Percentiles rank a stretch among this genome's conserved stretches.
phyloP scores from a whole-genome alignment of 441 rosid species.

The Francoa sonchifolia region DNA sequence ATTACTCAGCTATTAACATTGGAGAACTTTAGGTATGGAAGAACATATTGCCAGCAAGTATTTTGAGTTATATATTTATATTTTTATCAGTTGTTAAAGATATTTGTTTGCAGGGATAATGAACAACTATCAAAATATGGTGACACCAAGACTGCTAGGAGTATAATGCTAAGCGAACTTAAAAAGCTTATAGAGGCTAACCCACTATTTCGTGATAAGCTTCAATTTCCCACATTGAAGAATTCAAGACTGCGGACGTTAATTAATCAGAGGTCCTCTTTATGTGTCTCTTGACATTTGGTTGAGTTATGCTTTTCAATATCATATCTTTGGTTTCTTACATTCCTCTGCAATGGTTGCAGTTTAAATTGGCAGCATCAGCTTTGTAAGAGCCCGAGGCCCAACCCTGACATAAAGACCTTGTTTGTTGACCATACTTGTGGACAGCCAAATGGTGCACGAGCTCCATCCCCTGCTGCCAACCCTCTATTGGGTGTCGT shows the following conservation, averaged over 20 bases:
- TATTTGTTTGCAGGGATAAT: constrained; percentile 41
- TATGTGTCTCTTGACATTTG: constrained; percentile 1
- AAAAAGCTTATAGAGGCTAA: constrained; percentile 79
- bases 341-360: constrained; percentile 15
- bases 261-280: constrained; percentile 60
- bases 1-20: constrained; percentile 62
- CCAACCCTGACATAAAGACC: constrained; percentile 74
- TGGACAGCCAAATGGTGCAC: constrained; percentile 60
- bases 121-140: constrained; percentile 74
- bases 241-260: constrained; percentile 65
- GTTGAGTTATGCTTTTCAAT: constrained; percentile 2
- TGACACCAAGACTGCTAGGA: constrained; percentile 68
- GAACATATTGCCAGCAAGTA: no score
- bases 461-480: constrained; percentile 67
- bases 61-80: not conserved
- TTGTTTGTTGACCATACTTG: constrained; percentile 69
- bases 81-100: not conserved
- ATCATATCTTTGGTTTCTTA: not conserved
- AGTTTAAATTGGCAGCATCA: constrained; percentile 89
- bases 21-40: constrained; percentile 58
- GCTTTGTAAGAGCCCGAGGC: constrained; percentile 70
- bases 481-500: constrained; percentile 53
- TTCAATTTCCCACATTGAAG: constrained; percentile 67
- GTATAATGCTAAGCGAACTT: constrained; percentile 63
- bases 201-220: constrained; percentile 76